Evolutionary conservation across 805 yeast genomes (phyloP).

Genomic region (Saccharomycopsis guyanensis): DNA sequence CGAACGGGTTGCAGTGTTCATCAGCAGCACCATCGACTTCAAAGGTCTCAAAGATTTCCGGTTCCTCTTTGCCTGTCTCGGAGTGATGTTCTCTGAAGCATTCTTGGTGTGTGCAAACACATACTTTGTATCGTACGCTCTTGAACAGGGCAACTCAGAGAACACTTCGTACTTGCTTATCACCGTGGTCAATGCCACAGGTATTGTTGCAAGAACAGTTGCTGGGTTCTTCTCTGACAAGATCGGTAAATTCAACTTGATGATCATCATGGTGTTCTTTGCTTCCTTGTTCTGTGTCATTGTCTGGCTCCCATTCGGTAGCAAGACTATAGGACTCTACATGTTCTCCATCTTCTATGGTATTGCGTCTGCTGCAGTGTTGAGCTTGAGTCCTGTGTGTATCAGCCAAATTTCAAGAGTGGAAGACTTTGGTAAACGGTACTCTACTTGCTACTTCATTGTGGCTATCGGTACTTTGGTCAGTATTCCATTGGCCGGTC

Average conservation of each 20-base stretch:
- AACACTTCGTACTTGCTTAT: constrained; percentile 35
- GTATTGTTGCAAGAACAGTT: constrained; percentile 29
- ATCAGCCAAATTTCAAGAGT: constrained; percentile 51
- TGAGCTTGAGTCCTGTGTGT: constrained; percentile 52
- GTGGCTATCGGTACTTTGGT: constrained; percentile 45
- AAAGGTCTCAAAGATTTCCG: constrained; percentile 36
- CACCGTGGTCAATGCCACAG: constrained; percentile 32
- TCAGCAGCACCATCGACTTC: constrained; percentile 5
- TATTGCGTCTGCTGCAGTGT: constrained; percentile 46
- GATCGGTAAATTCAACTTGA: constrained; percentile 41
- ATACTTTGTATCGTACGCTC: constrained; percentile 43
- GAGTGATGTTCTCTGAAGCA: constrained; percentile 41
- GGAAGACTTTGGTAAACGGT: constrained; percentile 47
- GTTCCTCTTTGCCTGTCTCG: constrained; percentile 35
- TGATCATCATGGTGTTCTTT: constrained; percentile 31
- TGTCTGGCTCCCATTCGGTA: constrained; percentile 39
- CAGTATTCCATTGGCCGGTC: constrained; percentile 44
- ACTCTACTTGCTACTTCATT: constrained; percentile 50
- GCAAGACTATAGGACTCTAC: constrained; percentile 30
- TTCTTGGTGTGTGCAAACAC: constrained; percentile 39
- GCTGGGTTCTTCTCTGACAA: constrained; percentile 31
- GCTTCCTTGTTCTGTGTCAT: constrained; percentile 31
- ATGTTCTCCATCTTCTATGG: constrained; percentile 47
- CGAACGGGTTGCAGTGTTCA: not conserved
- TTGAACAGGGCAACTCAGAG: constrained; percentile 35